phyloP scores from a whole-genome alignment of 495 filamentous ascomycete genomes.

The Xylaria curta region DNA sequence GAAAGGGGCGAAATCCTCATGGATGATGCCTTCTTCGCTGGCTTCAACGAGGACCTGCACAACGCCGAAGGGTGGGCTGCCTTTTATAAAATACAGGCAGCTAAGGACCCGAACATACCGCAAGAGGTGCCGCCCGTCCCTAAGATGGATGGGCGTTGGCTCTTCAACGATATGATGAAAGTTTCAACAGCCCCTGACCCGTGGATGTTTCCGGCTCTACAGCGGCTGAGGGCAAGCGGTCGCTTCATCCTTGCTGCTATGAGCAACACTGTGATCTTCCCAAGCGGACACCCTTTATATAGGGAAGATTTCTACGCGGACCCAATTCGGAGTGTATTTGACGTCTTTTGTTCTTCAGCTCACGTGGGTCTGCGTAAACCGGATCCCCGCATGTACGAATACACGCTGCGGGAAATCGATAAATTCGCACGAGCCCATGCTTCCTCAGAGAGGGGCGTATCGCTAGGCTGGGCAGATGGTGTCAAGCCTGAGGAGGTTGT shows the following conservation, averaged over 20 bases:
- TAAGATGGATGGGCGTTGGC: conserved; percentile 73
- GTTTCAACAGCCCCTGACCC: conserved; percentile 74
- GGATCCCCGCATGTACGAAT: conserved; percentile 77
- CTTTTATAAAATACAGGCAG: conserved; percentile 49
- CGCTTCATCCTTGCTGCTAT: conserved; percentile 79
- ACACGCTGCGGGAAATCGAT: conserved; percentile 70
- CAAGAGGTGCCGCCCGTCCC: conserved; percentile 68
- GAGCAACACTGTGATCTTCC: conserved; percentile 87
- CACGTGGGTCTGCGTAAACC: conserved; percentile 91
- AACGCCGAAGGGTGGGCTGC: conserved; percentile 67
- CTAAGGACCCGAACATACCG: conserved; percentile 42
- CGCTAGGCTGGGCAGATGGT: conserved; percentile 56
- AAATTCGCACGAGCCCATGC: conserved; percentile 59
- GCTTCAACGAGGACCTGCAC: conserved; percentile 76
- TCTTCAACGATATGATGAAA: conserved; percentile 95
- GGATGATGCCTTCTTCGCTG: conserved; percentile 75
- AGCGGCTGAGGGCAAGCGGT: conserved; percentile 66
- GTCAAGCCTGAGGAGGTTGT: conserved; percentile 72
- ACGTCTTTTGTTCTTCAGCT: conserved; percentile 82
- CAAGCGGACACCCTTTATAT: conserved; percentile 65
- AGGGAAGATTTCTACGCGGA: conserved; percentile 45
- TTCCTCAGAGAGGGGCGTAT: conserved; percentile 39
- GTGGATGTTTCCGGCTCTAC: conserved; percentile 85
- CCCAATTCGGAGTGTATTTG: conserved; percentile 68
- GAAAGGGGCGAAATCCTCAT: conserved; percentile 77